These are phyloP conservation scores for Penicillium corylophilum DNA, from an alignment of 2,329 filamentous ascomycete genomes.

Conservation along the genomic window DNA sequence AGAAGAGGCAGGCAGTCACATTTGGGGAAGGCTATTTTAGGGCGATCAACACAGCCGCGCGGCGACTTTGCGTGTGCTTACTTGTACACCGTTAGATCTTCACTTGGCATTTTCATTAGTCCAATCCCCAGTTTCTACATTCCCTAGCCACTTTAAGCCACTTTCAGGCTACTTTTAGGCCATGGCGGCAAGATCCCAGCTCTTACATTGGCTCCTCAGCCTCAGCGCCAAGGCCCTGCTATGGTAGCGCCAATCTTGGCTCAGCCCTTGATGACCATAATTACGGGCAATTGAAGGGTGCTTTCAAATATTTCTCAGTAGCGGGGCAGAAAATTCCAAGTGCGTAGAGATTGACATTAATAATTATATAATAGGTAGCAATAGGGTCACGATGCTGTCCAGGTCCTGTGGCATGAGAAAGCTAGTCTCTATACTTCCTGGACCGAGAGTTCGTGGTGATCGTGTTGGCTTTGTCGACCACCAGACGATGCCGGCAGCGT, in stretches of 20 bases:
- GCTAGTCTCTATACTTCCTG: background rate
- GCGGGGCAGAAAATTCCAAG: background rate
- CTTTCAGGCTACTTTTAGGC: background rate
- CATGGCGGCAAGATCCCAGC: background rate
- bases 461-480: constrained; percentile 16
- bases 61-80: constrained; percentile 11
- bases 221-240: constrained; percentile 4
- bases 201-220: constrained; percentile 2
- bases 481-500: constrained; percentile 12
- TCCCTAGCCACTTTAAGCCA: background rate
- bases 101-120: background rate
- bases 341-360: constrained; percentile 25
- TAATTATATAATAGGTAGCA: constrained; percentile 13
- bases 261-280: background rate
- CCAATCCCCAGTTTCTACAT: background rate
- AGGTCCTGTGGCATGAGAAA: background rate
- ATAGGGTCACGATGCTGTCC: constrained; percentile 6
- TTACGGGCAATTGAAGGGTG: background rate
- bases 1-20: constrained; percentile 21
- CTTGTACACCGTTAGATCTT: background rate
- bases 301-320: background rate
- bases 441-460: constrained; percentile 8
- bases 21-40: constrained; percentile 25
- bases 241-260: background rate
- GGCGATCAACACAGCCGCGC: constrained; percentile 27